A percentile compares a stretch with the other conserved stretches of the same genome.
Evolutionary conservation across 192 early-diverging fungal genomes (phyloP).

Genomic region (Rhizophagus prolifer): DNA sequence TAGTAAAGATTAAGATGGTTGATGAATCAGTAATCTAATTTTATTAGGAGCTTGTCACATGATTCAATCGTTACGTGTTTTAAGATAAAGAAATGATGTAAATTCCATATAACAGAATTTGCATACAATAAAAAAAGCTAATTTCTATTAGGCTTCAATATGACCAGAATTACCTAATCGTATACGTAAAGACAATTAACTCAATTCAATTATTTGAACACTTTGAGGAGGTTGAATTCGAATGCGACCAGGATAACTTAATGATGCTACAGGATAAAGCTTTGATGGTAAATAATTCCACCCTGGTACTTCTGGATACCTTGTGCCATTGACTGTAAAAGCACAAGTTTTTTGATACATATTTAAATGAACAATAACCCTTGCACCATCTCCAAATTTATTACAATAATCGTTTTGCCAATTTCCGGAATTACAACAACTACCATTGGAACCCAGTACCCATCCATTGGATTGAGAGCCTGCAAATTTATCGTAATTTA

Average conservation of each 20-base stretch:
- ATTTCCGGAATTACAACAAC: not conserved
- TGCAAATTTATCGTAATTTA: not conserved
- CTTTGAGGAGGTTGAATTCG: not conserved
- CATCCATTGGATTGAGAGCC: not conserved
- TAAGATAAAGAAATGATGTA: too few relatives aligned
- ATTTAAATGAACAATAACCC: conserved; percentile 24
- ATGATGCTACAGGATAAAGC: conserved; percentile 17
- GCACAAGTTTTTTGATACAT: conserved; percentile 13
- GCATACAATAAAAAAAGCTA: too few relatives aligned
- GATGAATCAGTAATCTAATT: too few relatives aligned
- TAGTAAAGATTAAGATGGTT: too few relatives aligned
- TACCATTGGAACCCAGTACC: not conserved
- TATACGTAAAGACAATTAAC: too few relatives aligned
- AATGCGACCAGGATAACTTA: not conserved
- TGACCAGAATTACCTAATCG: too few relatives aligned
- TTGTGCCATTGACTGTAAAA: conserved; percentile 21
- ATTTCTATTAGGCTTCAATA: too few relatives aligned
- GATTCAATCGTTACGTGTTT: too few relatives aligned
- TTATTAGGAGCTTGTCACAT: too few relatives aligned
- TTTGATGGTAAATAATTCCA: conserved; percentile 12
- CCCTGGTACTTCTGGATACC: not conserved
- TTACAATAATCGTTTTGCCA: not conserved
- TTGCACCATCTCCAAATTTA: not conserved
- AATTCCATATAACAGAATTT: too few relatives aligned
- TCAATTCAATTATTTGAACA: too few relatives aligned